Conservation (phyloP, 2,329 filamentous ascomycete genomes). For the Cladophialophora bantiana region DNA sequence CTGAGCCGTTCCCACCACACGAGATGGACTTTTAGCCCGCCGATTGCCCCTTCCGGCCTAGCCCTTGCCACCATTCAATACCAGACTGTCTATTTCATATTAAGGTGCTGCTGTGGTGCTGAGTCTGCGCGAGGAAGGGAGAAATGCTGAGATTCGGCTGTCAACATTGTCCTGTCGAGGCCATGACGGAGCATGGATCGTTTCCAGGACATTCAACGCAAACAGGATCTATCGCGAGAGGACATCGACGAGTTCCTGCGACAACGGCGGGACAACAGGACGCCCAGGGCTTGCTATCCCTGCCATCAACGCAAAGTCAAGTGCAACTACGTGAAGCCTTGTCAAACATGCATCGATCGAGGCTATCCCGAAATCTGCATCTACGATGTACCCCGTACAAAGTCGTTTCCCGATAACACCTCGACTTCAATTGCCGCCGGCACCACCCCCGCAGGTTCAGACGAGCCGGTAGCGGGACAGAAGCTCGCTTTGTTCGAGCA, state of each 20-base stretch:
- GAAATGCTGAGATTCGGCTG: background rate
- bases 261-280: slow-evolving; percentile 1
- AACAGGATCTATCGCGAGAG: slow-evolving; percentile 3
- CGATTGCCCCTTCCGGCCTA: background rate
- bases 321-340: slow-evolving; percentile 10
- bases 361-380: slow-evolving; percentile 5
- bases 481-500: background rate
- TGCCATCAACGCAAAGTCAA: slow-evolving; percentile 8
- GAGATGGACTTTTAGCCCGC: background rate
- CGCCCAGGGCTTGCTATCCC: background rate
- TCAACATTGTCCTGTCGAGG: background rate
- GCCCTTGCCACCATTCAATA: slow-evolving; percentile 8
- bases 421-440: background rate
- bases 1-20: slow-evolving; percentile 1
- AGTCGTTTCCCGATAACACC: background rate
- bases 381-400: background rate
- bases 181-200: slow-evolving; percentile 8
- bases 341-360: slow-evolving; percentile 2
- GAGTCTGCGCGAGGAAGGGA: background rate
- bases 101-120: background rate
- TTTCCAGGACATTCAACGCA: background rate
- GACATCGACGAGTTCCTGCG: background rate
- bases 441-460: slow-evolving; percentile 1
- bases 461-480: background rate
- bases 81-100: background rate